Evolutionary conservation across 140 eudicot species (phyloP), one percentile per base, ranked within the genome.

Genomic region (Stevia rebaudiana): DNA sequence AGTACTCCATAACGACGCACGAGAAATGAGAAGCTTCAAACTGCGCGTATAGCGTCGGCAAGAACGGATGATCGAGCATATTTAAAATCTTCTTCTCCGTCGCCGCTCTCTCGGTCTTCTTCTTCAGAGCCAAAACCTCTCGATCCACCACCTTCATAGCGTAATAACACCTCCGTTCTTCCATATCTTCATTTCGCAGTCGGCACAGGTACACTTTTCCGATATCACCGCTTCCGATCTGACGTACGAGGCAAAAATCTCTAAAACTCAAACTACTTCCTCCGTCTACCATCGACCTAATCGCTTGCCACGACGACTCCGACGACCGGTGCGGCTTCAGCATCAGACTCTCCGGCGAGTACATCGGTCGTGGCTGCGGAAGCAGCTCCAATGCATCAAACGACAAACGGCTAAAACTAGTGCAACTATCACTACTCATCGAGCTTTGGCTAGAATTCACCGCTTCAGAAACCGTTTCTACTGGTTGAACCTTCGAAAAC

Each of bases 61-160:
- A 57, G 48, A 90, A 90, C 0, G 97, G 97, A 67, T 90, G 97
- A 52, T 90, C 94, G n/a, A 90, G 79, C 87, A 87, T 74, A 64
- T 84, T 79, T 61, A 90, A 54, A 39, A 90, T 87, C 42, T 82
- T 87, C 78, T 72, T 76, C 78, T 90, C 97, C 5, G 87, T 90
- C 31, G 87, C 94, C 0, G 97, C 95, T 58, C 97, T 70, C 42
- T 80, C 72, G 1, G 69, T 59, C 78, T 90, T 90, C 52, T 87
- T 90, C 77, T 90, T 90, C 80, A 80, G 0, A 0, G 84, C 88
- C 8, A 90, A 31, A 0, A 81, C 90, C 40, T 86, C 90, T 10
- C 57, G 78, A 28, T 90, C 95, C 39, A 87, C 97, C 12, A 90
- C 97, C 30, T 90, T 90, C 97, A 90, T 90, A 0, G 97, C 97